A percentile compares a stretch with the other conserved stretches of the same genome.
Conservation (phyloP, 2,329 filamentous ascomycete genomes). For the Claviceps pazoutovae region DNA sequence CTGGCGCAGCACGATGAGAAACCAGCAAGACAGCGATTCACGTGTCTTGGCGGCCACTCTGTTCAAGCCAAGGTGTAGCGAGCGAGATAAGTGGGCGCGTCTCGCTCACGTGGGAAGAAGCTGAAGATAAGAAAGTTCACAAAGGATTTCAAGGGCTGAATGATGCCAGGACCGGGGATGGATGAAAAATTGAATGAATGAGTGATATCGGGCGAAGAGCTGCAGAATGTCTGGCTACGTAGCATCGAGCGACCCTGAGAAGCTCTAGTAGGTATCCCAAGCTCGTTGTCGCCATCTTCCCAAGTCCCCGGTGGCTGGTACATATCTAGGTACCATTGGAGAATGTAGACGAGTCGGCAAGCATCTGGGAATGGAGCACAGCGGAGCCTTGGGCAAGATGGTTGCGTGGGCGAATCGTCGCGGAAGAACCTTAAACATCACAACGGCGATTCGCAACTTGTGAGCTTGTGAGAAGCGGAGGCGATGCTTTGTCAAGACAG, state of each 20-base stretch:
- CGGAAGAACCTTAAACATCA: background rate
- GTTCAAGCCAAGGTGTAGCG: background rate
- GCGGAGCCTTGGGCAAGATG: background rate
- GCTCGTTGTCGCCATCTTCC: background rate
- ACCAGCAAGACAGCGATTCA: background rate
- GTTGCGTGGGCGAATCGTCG: background rate
- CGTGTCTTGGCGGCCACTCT: too few species aligned
- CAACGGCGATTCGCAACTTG: background rate
- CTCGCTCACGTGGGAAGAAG: background rate
- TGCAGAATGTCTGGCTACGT: background rate
- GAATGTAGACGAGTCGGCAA: background rate
- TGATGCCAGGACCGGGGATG: background rate
- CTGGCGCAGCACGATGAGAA: background rate
- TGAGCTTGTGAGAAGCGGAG: background rate
- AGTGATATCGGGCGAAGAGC: background rate
- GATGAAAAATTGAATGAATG: background rate
- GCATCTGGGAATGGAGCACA: background rate
- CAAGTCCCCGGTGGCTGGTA: background rate
- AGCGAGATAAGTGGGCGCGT: background rate
- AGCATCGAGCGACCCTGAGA: background rate
- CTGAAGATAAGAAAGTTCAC: background rate
- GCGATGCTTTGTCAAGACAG: constrained; percentile 10
- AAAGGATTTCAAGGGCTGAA: background rate
- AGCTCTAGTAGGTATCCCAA: too few species aligned
- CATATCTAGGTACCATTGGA: background rate